These are phyloP conservation scores for Cercospora sp. DNA, from an alignment of 2,329 filamentous ascomycete species.

Conservation along the genomic window DNA sequence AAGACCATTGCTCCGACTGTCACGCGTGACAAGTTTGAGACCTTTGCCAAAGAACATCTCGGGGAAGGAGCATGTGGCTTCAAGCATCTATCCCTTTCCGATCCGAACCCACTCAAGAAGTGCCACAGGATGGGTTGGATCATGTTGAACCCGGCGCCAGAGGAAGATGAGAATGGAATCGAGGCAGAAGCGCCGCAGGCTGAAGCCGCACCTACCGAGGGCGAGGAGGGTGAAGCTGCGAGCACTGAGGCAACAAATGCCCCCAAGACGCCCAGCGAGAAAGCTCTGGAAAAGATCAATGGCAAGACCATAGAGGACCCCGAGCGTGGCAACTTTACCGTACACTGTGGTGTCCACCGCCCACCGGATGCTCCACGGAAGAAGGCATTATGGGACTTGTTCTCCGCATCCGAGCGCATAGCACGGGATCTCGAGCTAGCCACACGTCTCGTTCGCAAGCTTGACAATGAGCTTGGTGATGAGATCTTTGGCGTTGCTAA, in stretches of 20 bases:
- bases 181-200: constrained; percentile 56
- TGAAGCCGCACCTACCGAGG: constrained; percentile 17
- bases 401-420: constrained; percentile 89
- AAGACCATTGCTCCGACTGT: constrained; percentile 98
- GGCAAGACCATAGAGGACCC: constrained; percentile 97
- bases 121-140: constrained; percentile 99
- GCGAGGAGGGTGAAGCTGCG: constrained; percentile 14
- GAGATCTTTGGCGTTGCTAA: constrained; percentile 74
- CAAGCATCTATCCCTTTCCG: constrained; percentile 92
- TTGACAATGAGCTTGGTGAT: constrained; percentile 79
- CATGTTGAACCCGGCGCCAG: constrained; percentile 79
- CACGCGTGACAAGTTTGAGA: constrained; percentile 87
- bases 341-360: constrained; percentile 93
- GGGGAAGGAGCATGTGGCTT: constrained; percentile 89
- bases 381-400: constrained; percentile 95
- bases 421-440: constrained; percentile 86
- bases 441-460: constrained; percentile 75
- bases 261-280: constrained; percentile 54
- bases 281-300: constrained; percentile 90
- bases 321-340: constrained; percentile 90
- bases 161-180: constrained; percentile 64
- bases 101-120: constrained; percentile 94
- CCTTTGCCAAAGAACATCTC: constrained; percentile 90
- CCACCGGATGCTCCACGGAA: constrained; percentile 83
- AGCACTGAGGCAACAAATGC: constrained; percentile 18